Percentiles rank a stretch among this genome's conserved stretches.
Evolutionary conservation across 1,139 yeast species (phyloP).

Genomic region (Scheffersomyces lignicola): DNA sequence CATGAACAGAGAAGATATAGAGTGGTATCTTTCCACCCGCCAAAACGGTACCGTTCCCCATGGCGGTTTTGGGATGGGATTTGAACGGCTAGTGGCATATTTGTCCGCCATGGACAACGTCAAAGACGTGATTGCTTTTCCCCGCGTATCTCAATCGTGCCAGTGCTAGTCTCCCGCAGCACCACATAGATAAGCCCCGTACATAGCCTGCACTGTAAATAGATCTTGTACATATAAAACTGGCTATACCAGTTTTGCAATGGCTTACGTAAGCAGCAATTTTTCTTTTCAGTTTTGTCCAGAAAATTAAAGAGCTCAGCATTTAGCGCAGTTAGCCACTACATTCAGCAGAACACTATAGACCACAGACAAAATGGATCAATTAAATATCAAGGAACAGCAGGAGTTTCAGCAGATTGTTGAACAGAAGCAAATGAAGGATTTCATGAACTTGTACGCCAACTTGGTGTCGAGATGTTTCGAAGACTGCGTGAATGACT

Average conservation of each 20-base stretch:
- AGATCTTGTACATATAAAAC: slow-evolving; percentile 1
- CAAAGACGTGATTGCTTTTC: slow-evolving; percentile 85
- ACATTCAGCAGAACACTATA: background rate
- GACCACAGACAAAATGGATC: slow-evolving; percentile 54
- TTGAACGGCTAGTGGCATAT: slow-evolving; percentile 79
- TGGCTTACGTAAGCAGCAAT: slow-evolving; percentile 1
- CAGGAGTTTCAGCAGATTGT: slow-evolving; percentile 94
- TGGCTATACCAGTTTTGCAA: background rate
- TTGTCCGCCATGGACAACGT: slow-evolving; percentile 73
- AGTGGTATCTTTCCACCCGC: slow-evolving; percentile 81
- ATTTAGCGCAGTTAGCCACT: too few species aligned
- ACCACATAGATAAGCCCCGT: too few species aligned
- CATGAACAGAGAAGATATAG: slow-evolving; percentile 60
- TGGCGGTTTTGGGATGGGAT: slow-evolving; percentile 97
- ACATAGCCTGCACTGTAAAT: slow-evolving; percentile 8
- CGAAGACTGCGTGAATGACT: slow-evolving; percentile 95
- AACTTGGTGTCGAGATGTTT: slow-evolving; percentile 95
- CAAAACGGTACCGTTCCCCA: slow-evolving; percentile 84
- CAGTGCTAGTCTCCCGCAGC: slow-evolving; percentile 27
- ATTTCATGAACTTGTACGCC: slow-evolving; percentile 95
- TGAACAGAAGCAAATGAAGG: slow-evolving; percentile 98
- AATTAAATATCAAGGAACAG: slow-evolving; percentile 87
- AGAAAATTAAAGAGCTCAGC: too few species aligned
- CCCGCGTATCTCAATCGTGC: slow-evolving; percentile 45
- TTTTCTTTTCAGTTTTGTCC: background rate